Base-by-base conservation (phyloP, 441 rosid genomes). In the Aleurites moluccanus region DNA sequence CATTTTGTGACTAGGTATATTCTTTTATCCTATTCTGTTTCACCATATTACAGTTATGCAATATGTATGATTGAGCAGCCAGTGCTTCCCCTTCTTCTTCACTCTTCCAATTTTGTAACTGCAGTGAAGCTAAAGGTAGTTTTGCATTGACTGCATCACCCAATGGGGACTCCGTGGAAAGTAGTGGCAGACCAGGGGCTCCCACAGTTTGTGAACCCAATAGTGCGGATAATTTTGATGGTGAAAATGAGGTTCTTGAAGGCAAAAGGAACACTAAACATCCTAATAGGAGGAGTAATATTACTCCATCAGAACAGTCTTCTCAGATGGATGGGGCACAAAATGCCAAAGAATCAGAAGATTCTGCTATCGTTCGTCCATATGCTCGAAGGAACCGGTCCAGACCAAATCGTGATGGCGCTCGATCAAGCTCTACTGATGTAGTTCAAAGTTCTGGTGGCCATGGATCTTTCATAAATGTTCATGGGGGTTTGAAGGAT, bases 321-420 rank as follows among this genome's bases (percentile, higher is more conserved):
- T 85, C 88, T 42, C 90, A 80, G 83, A 85, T 79, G 77, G 95
- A 81, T 78, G 85, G 90, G 67, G 76, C 87, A 74, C 95, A 83
- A 78, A 88, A 84, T 85, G 80, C 86, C 76, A 97, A 89, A 85
- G 98, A 92, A 75, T 83, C 94, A 55, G 99, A 97, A 86, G 99
- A 97, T 88, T 92, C 98, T 78, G 98, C 97, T 71, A 89, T 91
- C 81, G 86, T 97, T 77, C 99, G 97, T 42, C 96, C 99, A 15
- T 97, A 97, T 89, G 98, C 98, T 82, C 88, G 99, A 75, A 91
- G 99, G 83, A 88, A 97, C 77, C 88, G 99, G 89, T 88, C 99
- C 62, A 88, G 88, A 82, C 82, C 86, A 57, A 94, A 88, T 75
- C 93, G 99, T 74, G 99, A 97, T 83, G 86, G 86, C 77, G 88